Percentiles rank a stretch among this genome's conserved stretches.
Evolutionary conservation across 1,284 basidiomycete genomes (phyloP).

Genomic region (Puccinia sorghi): DNA sequence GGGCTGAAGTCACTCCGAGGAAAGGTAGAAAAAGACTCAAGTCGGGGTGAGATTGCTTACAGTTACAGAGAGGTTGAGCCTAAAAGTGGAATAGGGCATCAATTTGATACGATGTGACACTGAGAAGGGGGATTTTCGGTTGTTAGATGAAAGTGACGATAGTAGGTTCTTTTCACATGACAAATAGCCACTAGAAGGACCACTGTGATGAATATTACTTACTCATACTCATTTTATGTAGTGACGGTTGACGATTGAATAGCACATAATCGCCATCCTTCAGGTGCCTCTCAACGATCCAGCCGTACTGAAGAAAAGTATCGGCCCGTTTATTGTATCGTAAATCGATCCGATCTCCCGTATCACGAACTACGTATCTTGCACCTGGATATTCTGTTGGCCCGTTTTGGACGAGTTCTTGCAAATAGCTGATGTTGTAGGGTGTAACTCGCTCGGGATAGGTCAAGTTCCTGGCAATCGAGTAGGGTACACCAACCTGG

Average conservation of each 20-base stretch:
- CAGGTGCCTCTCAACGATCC: constrained; percentile 97
- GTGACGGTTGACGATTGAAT: constrained; percentile 96
- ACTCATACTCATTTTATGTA: constrained; percentile 99
- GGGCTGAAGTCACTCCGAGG: not conserved
- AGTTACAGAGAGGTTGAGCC: constrained; percentile 86
- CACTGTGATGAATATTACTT: constrained; percentile 37
- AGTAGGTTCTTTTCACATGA: not conserved
- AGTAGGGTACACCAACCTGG: constrained; percentile 95
- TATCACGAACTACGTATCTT: constrained; percentile 94
- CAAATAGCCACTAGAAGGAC: not conserved
- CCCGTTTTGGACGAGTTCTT: constrained; percentile 94
- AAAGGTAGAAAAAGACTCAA: constrained; percentile 49
- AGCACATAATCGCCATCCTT: constrained; percentile 96
- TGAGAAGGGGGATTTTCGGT: constrained; percentile 16
- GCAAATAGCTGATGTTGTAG: constrained; percentile 92
- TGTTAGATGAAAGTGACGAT: not conserved
- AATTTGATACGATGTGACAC: constrained; percentile 95
- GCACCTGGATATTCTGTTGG: constrained; percentile 95
- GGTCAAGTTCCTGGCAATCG: constrained; percentile 96
- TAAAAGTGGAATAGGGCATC: constrained; percentile 99
- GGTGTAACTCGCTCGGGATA: constrained; percentile 98
- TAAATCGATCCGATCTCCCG: constrained; percentile 94
- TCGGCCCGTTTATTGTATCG: constrained; percentile 98
- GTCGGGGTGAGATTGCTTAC: constrained; percentile 63
- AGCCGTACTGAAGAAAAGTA: constrained; percentile 94